Conservation (phyloP, 306 rosid genomes). For the Betula pendula region DNA sequence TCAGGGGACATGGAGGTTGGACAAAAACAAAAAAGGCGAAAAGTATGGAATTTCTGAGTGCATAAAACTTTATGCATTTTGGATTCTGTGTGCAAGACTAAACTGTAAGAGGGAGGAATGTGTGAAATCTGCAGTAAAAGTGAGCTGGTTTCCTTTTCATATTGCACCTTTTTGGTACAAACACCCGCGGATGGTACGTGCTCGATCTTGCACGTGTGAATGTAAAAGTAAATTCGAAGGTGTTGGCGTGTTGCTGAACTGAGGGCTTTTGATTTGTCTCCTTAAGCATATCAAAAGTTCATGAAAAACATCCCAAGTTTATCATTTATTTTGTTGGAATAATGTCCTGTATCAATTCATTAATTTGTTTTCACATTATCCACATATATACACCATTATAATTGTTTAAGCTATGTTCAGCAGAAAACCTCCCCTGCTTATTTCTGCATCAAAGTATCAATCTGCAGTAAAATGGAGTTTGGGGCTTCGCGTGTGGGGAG, state of each 20-base stretch:
- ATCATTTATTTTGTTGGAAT: neutral
- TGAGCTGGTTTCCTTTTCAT: conserved; percentile 37
- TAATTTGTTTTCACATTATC: neutral
- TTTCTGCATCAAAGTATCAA: no score
- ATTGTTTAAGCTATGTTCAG: no score
- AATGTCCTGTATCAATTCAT: neutral
- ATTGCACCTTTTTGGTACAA: conserved; percentile 31
- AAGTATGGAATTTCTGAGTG: conserved; percentile 39
- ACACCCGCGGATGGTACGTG: conserved; percentile 32
- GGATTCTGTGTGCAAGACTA: conserved; percentile 22
- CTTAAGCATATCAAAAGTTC: conserved; percentile 1
- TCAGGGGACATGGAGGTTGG: conserved; percentile 38
- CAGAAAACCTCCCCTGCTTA: no score
- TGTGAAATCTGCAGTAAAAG: conserved; percentile 44
- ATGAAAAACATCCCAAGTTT: neutral
- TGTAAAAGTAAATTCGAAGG: conserved; percentile 27
- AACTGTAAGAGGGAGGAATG: conserved; percentile 38
- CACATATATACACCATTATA: neutral
- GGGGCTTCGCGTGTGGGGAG: no score
- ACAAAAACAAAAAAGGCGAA: conserved; percentile 48
- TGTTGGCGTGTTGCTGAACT: conserved; percentile 11
- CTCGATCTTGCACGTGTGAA: conserved; percentile 32
- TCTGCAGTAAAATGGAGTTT: no score
- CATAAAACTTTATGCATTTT: conserved; percentile 34
- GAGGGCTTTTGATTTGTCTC: neutral